These are phyloP conservation scores for Barnettozyma populi DNA, from an alignment of 805 yeast genomes.

Conservation along the genomic window DNA sequence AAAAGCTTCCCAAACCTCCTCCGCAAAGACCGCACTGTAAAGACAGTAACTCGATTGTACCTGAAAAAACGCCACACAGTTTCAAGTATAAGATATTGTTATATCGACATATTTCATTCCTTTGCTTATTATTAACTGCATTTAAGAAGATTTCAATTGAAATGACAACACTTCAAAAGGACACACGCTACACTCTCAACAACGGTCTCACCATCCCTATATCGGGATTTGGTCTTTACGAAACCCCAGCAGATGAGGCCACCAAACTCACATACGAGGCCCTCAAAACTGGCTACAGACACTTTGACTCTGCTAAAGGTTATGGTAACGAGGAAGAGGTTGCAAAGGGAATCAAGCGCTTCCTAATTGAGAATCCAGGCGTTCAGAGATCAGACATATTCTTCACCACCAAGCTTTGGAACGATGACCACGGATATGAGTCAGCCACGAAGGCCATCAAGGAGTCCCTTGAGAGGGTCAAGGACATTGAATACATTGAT, in stretches of 20 bases:
- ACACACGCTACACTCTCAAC: slow-evolving; percentile 16
- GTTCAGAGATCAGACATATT: slow-evolving; percentile 21
- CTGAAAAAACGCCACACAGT: too few species aligned
- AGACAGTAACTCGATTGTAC: too few species aligned
- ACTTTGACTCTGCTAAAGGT: slow-evolving; percentile 19
- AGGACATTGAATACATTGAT: slow-evolving; percentile 60
- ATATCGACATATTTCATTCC: too few species aligned
- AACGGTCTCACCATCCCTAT: slow-evolving; percentile 20
- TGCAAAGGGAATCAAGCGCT: slow-evolving; percentile 19
- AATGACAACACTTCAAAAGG: slow-evolving; percentile 10
- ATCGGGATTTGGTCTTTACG: slow-evolving; percentile 22
- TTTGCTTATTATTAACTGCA: too few species aligned
- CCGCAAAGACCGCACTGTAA: too few species aligned
- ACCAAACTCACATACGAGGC: slow-evolving; percentile 18
- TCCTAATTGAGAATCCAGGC: slow-evolving; percentile 16
- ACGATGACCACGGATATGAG: slow-evolving; percentile 12
- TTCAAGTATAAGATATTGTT: too few species aligned
- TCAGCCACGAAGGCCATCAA: slow-evolving; percentile 34
- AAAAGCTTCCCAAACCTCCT: too few species aligned
- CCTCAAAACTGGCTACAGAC: slow-evolving; percentile 22
- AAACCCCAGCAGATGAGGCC: slow-evolving; percentile 21
- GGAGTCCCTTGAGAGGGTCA: slow-evolving; percentile 46
- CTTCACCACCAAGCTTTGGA: slow-evolving; percentile 21
- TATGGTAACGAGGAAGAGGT: slow-evolving; percentile 20
- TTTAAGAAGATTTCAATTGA: neutral